These are phyloP conservation scores for Pythium dissimile DNA, from an alignment of 352 stramenopile genomes.

Conservation along the genomic window DNA sequence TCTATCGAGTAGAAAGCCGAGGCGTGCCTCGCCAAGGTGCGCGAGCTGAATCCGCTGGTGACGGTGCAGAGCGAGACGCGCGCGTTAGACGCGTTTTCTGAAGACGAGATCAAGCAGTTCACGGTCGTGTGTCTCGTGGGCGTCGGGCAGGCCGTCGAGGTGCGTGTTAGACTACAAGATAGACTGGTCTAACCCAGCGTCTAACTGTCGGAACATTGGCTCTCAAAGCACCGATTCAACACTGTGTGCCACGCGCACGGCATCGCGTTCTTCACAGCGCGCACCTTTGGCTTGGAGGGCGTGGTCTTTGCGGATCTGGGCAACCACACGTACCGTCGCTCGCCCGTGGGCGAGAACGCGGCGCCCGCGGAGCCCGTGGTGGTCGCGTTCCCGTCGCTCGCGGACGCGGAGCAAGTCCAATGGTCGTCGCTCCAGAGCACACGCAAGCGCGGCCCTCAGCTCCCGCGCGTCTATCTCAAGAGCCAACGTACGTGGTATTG, in stretches of 20 bases:
- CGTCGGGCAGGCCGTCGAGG: slow-evolving; percentile 39
- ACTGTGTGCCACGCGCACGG: slow-evolving; percentile 45
- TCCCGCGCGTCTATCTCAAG: slow-evolving; percentile 77
- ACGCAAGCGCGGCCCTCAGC: slow-evolving; percentile 65
- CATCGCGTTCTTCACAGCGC: slow-evolving; percentile 72
- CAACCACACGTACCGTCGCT: slow-evolving; percentile 59
- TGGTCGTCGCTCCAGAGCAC: slow-evolving; percentile 68
- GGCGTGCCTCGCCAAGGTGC: slow-evolving; percentile 75
- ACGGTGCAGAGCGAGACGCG: slow-evolving; percentile 79
- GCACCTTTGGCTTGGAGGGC: slow-evolving; percentile 75
- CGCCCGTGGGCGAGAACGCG: slow-evolving; percentile 20
- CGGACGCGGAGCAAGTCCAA: slow-evolving; percentile 35
- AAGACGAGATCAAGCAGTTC: slow-evolving; percentile 87
- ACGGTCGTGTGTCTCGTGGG: slow-evolving; percentile 78
- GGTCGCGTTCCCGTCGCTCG: slow-evolving; percentile 58
- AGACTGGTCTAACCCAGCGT: background rate
- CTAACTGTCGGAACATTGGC: background rate
- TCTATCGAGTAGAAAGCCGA: slow-evolving; percentile 51
- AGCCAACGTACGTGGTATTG: slow-evolving; percentile 51
- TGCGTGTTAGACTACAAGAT: too few relatives aligned
- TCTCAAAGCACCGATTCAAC: slow-evolving; percentile 49
- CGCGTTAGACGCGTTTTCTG: slow-evolving; percentile 35
- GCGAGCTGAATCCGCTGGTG: slow-evolving; percentile 95
- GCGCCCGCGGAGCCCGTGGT: slow-evolving; percentile 32
- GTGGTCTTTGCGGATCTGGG: slow-evolving; percentile 80